These are phyloP conservation scores for Fragilaria radians DNA, from an alignment of 108 stramenopile species.

Conservation along the genomic window DNA sequence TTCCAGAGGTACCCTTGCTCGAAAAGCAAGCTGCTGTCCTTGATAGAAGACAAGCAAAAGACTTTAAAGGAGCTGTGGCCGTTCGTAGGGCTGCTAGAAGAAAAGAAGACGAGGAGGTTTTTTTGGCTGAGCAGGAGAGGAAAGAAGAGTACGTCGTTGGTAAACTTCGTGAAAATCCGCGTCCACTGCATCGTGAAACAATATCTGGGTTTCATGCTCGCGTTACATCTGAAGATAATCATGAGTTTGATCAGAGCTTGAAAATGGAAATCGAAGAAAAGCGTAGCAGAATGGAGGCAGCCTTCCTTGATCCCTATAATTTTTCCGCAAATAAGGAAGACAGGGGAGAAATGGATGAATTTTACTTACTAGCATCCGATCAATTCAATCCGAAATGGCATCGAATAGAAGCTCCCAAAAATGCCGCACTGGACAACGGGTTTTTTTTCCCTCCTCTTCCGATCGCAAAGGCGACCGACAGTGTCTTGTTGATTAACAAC, in stretches of 20 bases:
- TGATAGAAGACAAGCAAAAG: slow-evolving; percentile 39
- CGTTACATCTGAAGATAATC: slow-evolving; percentile 77
- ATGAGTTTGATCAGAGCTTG: slow-evolving; percentile 65
- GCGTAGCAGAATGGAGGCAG: slow-evolving; percentile 19
- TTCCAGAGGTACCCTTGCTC: slow-evolving; percentile 42
- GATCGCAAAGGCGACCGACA: not conserved
- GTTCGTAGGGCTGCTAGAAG: slow-evolving; percentile 52
- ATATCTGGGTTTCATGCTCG: slow-evolving; percentile 72
- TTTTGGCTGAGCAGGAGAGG: slow-evolving; percentile 16
- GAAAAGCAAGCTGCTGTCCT: slow-evolving; percentile 46
- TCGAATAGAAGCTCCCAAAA: slow-evolving; percentile 17
- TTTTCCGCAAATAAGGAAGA: not conserved
- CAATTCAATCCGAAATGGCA: slow-evolving; percentile 19
- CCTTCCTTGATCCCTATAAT: slow-evolving; percentile 25
- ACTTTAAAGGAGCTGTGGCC: slow-evolving; percentile 54
- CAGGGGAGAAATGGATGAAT: slow-evolving; percentile 17
- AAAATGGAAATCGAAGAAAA: slow-evolving; percentile 41
- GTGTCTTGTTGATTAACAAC: not conserved
- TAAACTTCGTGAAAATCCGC: slow-evolving; percentile 26
- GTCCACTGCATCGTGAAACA: slow-evolving; percentile 51
- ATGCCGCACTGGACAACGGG: slow-evolving; percentile 13
- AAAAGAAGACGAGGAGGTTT: slow-evolving; percentile 39
- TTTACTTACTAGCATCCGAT: slow-evolving; percentile 40
- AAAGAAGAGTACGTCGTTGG: slow-evolving; percentile 14
- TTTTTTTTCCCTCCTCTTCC: slow-evolving; percentile 24